Evolutionary conservation across 2,329 filamentous ascomycete genomes (phyloP).

Genomic region (Aspergillus sp.): DNA sequence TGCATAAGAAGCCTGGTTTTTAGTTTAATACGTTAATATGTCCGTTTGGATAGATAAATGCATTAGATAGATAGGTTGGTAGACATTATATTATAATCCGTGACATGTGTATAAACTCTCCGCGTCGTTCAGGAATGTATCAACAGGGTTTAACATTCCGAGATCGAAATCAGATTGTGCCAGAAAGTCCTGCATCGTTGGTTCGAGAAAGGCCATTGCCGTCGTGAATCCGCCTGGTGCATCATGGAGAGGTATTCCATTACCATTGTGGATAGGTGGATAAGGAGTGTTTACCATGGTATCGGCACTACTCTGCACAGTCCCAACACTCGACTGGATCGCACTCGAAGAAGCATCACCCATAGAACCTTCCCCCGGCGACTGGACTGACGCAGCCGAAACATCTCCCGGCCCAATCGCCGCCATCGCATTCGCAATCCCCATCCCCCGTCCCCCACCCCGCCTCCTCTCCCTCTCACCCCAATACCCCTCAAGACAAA

Average conservation of each 20-base stretch:
- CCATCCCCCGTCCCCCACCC: not conserved
- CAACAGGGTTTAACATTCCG: conserved; percentile 28
- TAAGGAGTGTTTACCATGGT: no score
- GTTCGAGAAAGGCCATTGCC: conserved; percentile 32
- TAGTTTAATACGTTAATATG: not conserved
- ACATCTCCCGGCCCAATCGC: conserved; percentile 1
- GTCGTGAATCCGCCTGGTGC: conserved; percentile 26
- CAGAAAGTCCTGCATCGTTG: conserved; percentile 34
- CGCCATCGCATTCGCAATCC: not conserved
- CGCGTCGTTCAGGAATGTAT: conserved; percentile 28
- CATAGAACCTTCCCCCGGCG: not conserved
- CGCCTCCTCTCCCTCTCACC: conserved; percentile 3
- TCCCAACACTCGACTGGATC: not conserved
- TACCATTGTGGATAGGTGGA: not conserved
- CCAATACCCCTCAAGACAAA: conserved; percentile 20
- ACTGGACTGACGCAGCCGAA: not conserved
- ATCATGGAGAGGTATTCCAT: conserved; percentile 17
- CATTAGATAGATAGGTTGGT: conserved; percentile 4
- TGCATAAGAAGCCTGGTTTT: conserved; percentile 10
- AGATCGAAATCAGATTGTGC: conserved; percentile 33
- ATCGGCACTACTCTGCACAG: not conserved
- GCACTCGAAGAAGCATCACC: not conserved
- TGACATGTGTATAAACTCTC: conserved; percentile 26
- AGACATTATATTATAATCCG: conserved; percentile 12
- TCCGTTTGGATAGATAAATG: not conserved